Percentiles rank a stretch among this genome's conserved stretches.
Evolutionary conservation across 306 rosid species (phyloP).

Genomic region (Pterocarpus santalinus): DNA sequence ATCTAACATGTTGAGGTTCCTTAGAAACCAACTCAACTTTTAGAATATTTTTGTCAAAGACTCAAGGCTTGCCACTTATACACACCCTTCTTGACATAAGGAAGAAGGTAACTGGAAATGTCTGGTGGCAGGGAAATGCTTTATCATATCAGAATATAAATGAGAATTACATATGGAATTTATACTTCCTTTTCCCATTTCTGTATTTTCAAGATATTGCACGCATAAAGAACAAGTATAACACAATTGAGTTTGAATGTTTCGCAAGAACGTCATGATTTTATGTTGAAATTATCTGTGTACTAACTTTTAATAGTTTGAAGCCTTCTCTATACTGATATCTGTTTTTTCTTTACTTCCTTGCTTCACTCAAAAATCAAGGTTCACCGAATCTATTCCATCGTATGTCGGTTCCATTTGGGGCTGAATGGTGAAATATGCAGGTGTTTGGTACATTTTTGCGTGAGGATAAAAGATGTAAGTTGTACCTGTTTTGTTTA

Average conservation of each 20-base stretch:
- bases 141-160: not conserved
- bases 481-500: constrained; percentile 44
- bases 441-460: constrained; percentile 70
- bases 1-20: not conserved
- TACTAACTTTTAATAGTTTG: not conserved
- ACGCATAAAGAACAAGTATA: not conserved
- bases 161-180: not conserved
- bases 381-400: constrained; percentile 74
- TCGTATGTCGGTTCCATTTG: constrained; percentile 58
- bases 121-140: not conserved
- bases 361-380: constrained; percentile 41
- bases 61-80: constrained; percentile 4
- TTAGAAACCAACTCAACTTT: constrained; percentile 5
- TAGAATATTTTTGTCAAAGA: not conserved
- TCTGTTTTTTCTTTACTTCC: constrained; percentile 34
- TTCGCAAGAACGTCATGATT: not conserved
- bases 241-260: not conserved
- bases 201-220: constrained; percentile 12
- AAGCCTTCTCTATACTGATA: constrained; percentile 35
- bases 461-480: constrained; percentile 80
- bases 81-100: not conserved
- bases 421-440: constrained; percentile 67
- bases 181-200: constrained; percentile 5
- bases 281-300: constrained; percentile 1
- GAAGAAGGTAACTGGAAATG: not conserved